phyloP scores from a whole-genome alignment of 2,329 filamentous ascomycete species.

The Fusarium sambucinum region DNA sequence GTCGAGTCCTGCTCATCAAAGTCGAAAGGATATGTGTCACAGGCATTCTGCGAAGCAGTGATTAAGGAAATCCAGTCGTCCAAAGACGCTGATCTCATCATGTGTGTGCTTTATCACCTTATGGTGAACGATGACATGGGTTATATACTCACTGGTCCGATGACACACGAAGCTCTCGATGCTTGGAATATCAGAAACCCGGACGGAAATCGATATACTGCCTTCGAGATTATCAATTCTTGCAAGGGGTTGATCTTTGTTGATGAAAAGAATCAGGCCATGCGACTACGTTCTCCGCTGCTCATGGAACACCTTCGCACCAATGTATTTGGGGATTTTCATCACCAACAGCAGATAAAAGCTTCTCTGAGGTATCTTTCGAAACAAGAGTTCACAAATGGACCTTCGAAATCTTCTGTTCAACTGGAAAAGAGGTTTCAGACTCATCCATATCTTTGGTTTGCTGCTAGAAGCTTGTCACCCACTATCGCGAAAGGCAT shows the following conservation, averaged over 20 bases:
- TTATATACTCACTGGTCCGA: neutral
- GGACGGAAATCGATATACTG: neutral
- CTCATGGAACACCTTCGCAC: neutral
- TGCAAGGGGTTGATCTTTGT: neutral
- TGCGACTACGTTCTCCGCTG: neutral
- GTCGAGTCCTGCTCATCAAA: neutral
- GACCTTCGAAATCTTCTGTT: neutral
- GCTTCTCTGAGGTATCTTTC: neutral
- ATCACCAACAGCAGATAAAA: neutral
- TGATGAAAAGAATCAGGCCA: fast-evolving
- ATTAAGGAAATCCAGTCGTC: neutral
- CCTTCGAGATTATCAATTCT: neutral
- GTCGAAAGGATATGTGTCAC: neutral
- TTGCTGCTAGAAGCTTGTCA: neutral
- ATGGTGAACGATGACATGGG: neutral
- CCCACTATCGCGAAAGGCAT: fast-evolving
- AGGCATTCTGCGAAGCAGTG: neutral
- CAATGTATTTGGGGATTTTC: neutral
- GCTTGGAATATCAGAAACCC: neutral
- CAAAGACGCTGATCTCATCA: neutral
- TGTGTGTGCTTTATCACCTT: slow-evolving; percentile 5
- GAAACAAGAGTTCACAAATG: neutral
- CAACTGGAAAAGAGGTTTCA: neutral
- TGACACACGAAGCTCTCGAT: slow-evolving; percentile 1
- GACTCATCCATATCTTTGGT: slow-evolving; percentile 12